Evolutionary conservation across 495 filamentous ascomycete species (phyloP), one percentile per base, ranked within the genome.

Genomic region (Tuber brumale): DNA sequence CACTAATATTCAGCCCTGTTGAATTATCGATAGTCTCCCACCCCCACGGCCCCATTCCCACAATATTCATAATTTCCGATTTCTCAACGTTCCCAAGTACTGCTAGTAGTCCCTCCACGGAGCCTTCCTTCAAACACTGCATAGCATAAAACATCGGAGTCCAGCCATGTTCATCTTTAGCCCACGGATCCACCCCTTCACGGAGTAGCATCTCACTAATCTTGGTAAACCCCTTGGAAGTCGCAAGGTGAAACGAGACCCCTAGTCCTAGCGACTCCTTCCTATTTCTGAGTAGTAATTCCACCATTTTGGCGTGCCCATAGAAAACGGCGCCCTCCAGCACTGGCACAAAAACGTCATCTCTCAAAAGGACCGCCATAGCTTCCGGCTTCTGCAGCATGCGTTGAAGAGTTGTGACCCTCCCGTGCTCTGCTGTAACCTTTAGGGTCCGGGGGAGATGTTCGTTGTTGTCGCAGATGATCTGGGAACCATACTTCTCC

Each of bases 131-230:
- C 31, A 37, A 41, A 42, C 66, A 74, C 9, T 77, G 42, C 31
- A 46, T 74, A 61, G 75, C 75, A 42, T 42, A 74, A 14, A 70
- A 19, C n/a, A 74, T 21, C 23, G 75, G 75, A 21, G 61, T 57
- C 75, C 75, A 77, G 23, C 75, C 75, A 6, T 74, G 61, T 16
- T 51, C 66, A 23, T 77, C 72, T 39, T 70, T 31, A 16, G 0
- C 10, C 8, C 10, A 7, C 16, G 75, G 75, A 57, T 74, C 35
- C 16, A 72, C 75, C 14, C 75, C 75, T 10, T 61, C 72, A 5
- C 61, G 57, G 21, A 77, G 69, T 43, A 77, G 72, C 1, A 61
- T 66, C 14, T 77, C 72, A 1, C 73, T 71, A 1, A 70, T 71
- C 12, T 43, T 39, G 44, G 44, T 18, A 12, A 74, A 41, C 31